Evolutionary conservation across 495 filamentous ascomycete species (phyloP), one percentile per base, ranked within the genome.

Genomic region (Tuber indicum): DNA sequence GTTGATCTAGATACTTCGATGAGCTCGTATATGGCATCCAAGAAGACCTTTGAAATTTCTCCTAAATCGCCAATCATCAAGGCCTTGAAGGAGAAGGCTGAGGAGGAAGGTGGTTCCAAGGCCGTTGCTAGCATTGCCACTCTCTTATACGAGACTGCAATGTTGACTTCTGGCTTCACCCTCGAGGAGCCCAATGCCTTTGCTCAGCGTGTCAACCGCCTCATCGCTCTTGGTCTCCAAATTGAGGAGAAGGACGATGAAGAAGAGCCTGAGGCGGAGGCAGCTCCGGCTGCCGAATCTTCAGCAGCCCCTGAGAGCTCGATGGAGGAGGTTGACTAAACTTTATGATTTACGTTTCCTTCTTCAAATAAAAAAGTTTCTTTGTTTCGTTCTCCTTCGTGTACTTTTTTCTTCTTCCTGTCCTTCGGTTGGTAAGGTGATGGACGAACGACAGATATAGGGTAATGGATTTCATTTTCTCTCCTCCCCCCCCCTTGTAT

Each of bases 41-140:
- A 99, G 94, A 99, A 99, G 92, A 99, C 96, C 74, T 98, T 99
- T 81, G 96, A 99, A 89, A 98, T 99, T 87, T 97, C 95, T n/a
- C 96, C 96, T 86, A 94, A 94, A 89, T 97, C 93, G 78, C 84
- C 94, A 78, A 99, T 99, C 88, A 91, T 99, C 90, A 92, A 96
- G 90, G 96, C 97, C 89, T 92, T 99, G 82, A 94, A 94, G 92
- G 94, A 91, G 87, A 99, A 99, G 92, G 93, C 97, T 77, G 96
- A 97, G 89, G 85, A 92, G 70, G 96, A 99, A 85, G 96, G 96
- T 78, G 94, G 97, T 93, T 92, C 92, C 84, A 94, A 94, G 85
- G 97, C 93, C 62, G 96, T 99, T 88, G 97, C 98, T 90, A 95
- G 92, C 72, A 98, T 99, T 86, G 95, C 94, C 76, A 94, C 95